These are phyloP conservation scores for Cladosporium phlei DNA, from an alignment of 2,329 filamentous ascomycete genomes.

Conservation along the genomic window DNA sequence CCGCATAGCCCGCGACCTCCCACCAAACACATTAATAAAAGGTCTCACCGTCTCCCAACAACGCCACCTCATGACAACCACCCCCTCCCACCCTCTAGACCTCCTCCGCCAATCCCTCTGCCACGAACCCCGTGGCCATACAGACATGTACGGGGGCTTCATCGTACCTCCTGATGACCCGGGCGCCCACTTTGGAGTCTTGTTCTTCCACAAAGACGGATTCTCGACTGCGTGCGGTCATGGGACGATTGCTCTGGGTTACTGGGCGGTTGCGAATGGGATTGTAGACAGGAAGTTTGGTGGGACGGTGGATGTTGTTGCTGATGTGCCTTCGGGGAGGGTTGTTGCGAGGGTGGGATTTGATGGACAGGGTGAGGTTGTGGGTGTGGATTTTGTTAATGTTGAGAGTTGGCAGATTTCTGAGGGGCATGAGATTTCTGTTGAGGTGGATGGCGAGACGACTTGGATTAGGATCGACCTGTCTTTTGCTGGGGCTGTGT, in stretches of 20 bases:
- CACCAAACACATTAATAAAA: slow-evolving; percentile 35
- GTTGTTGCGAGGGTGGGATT: slow-evolving; percentile 9
- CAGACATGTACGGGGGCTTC: slow-evolving; percentile 50
- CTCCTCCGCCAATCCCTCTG: slow-evolving; percentile 39
- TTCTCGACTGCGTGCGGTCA: slow-evolving; percentile 51
- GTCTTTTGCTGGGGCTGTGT: slow-evolving; percentile 14
- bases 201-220: slow-evolving; percentile 47
- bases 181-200: slow-evolving; percentile 45
- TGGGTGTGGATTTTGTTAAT: slow-evolving; percentile 15
- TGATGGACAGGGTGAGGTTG: slow-evolving; percentile 1
- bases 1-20: slow-evolving; percentile 38
- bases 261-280: slow-evolving; percentile 33
- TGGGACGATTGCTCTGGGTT: slow-evolving; percentile 47
- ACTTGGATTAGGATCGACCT: slow-evolving; percentile 3
- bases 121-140: slow-evolving; percentile 47
- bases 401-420: slow-evolving; percentile 14
- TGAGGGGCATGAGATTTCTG: not conserved
- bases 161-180: slow-evolving; percentile 42
- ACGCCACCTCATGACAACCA: slow-evolving; percentile 34
- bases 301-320: slow-evolving; percentile 3
- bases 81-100: slow-evolving; percentile 17
- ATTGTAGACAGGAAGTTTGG: not conserved
- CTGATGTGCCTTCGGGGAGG: slow-evolving; percentile 16
- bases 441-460: not conserved
- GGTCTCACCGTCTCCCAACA: slow-evolving; percentile 37